Evolutionary conservation across 2,329 filamentous ascomycete genomes (phyloP).

Genomic region (Aspergillus quadricinctus): DNA sequence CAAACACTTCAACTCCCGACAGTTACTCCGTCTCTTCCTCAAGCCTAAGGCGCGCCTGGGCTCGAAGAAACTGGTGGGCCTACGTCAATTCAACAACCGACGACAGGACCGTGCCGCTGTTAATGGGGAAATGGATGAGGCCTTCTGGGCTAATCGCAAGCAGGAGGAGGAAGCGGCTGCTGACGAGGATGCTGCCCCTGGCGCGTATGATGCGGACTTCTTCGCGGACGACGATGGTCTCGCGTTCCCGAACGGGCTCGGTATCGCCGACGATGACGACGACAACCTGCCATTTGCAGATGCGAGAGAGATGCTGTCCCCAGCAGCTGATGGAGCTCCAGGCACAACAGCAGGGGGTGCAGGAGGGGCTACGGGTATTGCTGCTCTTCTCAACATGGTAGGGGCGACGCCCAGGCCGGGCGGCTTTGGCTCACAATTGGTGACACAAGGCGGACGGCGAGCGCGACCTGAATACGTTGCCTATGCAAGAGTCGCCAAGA

Average conservation of each 20-base stretch:
- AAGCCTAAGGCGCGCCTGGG: conserved; percentile 88
- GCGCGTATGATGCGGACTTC: conserved; percentile 95
- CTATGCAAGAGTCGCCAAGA: conserved; percentile 63
- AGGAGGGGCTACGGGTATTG: conserved; percentile 33
- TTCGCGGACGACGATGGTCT: conserved; percentile 69
- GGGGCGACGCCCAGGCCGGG: conserved; percentile 36
- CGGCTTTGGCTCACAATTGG: conserved; percentile 59
- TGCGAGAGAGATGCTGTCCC: conserved; percentile 46
- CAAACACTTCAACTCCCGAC: conserved; percentile 95
- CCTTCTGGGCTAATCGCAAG: conserved; percentile 75
- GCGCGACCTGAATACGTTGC: conserved; percentile 62
- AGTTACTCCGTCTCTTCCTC: conserved; percentile 82
- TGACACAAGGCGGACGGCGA: conserved; percentile 56
- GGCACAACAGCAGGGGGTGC: conserved; percentile 30
- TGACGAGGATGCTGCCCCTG: conserved; percentile 58
- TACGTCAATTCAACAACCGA: conserved; percentile 32
- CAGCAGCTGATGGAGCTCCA: conserved; percentile 31
- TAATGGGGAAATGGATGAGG: conserved; percentile 83
- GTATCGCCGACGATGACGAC: conserved; percentile 44
- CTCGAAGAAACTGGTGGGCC: conserved; percentile 55
- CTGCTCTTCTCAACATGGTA: conserved; percentile 37
- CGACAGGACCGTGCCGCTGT: conserved; percentile 52
- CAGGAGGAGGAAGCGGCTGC: conserved; percentile 50
- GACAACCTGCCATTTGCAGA: conserved; percentile 47
- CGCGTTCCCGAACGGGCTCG: conserved; percentile 44